Evolutionary conservation across 1,139 yeast species (phyloP).

Genomic region (Kodamaea alishanica): DNA sequence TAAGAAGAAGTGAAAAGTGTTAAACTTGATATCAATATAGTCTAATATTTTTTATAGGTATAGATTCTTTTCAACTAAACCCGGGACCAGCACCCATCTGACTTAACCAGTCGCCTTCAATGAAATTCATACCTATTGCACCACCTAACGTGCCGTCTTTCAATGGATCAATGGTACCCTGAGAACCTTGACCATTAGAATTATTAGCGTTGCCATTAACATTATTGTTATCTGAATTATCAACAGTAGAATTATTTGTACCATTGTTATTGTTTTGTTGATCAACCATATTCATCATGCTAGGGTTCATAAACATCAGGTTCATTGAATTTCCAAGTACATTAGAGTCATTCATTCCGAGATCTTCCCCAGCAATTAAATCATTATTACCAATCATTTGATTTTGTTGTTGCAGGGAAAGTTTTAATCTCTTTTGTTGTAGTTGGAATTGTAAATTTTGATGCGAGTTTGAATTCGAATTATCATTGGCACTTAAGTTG

Average conservation of each 20-base stretch:
- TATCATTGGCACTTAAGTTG: slow-evolving; percentile 5
- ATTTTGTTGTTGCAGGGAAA: slow-evolving; percentile 14
- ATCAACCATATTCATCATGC: slow-evolving; percentile 4
- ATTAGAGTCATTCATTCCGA: slow-evolving; percentile 3
- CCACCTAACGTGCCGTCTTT: neutral
- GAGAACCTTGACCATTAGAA: neutral
- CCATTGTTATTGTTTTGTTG: too few species aligned
- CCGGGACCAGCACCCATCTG: slow-evolving; percentile 40
- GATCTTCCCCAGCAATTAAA: neutral
- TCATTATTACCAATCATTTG: slow-evolving; percentile 5
- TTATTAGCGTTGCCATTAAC: too few species aligned
- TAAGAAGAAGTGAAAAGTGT: too few species aligned
- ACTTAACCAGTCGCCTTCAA: slow-evolving; percentile 32
- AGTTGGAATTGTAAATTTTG: slow-evolving; percentile 15
- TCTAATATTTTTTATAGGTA: too few species aligned
- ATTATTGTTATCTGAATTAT: neutral
- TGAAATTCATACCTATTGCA: slow-evolving; percentile 9
- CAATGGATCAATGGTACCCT: neutral
- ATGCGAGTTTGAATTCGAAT: slow-evolving; percentile 5
- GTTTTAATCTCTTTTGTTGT: slow-evolving; percentile 15
- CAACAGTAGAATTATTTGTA: too few species aligned
- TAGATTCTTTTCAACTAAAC: slow-evolving; percentile 14
- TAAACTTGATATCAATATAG: too few species aligned
- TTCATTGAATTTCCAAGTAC: slow-evolving; percentile 8
- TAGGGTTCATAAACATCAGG: slow-evolving; percentile 10